Evolutionary conservation across 2,329 filamentous ascomycete species (phyloP).

Genomic region (Arthrobotrys iridis): DNA sequence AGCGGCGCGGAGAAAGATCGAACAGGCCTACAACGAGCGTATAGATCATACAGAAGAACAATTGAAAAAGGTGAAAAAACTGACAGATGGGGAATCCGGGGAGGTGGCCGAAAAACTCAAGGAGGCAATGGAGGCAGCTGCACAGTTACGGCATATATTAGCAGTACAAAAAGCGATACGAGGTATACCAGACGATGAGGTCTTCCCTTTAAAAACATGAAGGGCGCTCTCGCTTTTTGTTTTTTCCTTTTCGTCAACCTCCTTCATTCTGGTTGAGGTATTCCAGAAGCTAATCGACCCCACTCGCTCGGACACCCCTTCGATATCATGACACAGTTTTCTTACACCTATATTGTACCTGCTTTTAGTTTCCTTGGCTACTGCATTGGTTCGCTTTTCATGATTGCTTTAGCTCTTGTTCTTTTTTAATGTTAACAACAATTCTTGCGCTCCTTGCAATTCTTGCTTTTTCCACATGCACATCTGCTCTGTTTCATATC

Average conservation of each 20-base stretch:
- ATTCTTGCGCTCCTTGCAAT: not conserved
- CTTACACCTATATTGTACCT: constrained; percentile 1
- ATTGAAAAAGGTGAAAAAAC: constrained; percentile 55
- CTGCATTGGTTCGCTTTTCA: not conserved
- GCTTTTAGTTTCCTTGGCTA: not conserved
- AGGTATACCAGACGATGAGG: constrained; percentile 29
- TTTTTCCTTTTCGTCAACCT: not conserved
- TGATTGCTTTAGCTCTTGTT: constrained; percentile 12
- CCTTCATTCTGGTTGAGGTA: not conserved
- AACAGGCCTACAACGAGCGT: constrained; percentile 56
- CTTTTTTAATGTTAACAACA: constrained; percentile 17
- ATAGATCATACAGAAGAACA: constrained; percentile 56
- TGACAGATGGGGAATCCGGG: constrained; percentile 39
- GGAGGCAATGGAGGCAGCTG: constrained; percentile 47
- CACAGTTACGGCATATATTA: constrained; percentile 33
- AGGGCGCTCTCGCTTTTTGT: not conserved
- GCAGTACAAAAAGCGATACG: constrained; percentile 43
- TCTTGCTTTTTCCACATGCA: not conserved
- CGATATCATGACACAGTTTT: not conserved
- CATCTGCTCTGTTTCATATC: not conserved
- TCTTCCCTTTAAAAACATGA: constrained; percentile 28
- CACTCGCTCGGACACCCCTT: not conserved
- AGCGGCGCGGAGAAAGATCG: constrained; percentile 57
- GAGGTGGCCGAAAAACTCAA: constrained; percentile 46
- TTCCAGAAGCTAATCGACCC: not conserved